Percentiles rank a stretch among this genome's conserved stretches.
These are phyloP conservation scores for Phytophthora constricta DNA, from an alignment of 352 stramenopile genomes.

Conservation along the genomic window DNA sequence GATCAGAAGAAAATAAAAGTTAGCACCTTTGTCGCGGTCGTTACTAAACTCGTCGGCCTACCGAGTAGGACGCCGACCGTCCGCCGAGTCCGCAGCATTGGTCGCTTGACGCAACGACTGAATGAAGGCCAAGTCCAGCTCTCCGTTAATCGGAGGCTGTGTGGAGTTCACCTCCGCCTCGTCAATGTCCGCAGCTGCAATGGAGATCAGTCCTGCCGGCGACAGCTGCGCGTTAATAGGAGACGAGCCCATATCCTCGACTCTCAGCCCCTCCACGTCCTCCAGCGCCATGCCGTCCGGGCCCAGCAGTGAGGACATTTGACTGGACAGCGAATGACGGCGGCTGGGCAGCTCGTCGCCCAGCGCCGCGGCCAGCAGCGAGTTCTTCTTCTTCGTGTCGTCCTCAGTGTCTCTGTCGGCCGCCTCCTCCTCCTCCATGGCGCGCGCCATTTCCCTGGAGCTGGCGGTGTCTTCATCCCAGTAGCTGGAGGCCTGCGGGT, in stretches of 20 bases:
- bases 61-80: not conserved
- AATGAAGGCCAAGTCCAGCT: conserved; percentile 75
- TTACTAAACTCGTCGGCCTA: conserved; percentile 14
- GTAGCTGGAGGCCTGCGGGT: conserved; percentile 75
- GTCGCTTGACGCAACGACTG: conserved; percentile 51
- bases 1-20: not conserved
- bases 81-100: not conserved
- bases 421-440: conserved; percentile 66
- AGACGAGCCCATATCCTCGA: conserved; percentile 57
- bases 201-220: conserved; percentile 80
- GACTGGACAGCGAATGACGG: conserved; percentile 29
- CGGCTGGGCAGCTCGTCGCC: conserved; percentile 25
- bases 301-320: conserved; percentile 45
- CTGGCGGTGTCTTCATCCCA: conserved; percentile 82
- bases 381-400: conserved; percentile 59
- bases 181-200: conserved; percentile 84
- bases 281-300: conserved; percentile 52
- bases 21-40: not conserved
- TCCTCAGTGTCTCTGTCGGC: conserved; percentile 35
- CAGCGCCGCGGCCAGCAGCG: conserved; percentile 34
- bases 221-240: conserved; percentile 67
- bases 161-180: conserved; percentile 52
- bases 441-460: conserved; percentile 63
- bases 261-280: conserved; percentile 46
- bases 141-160: conserved; percentile 43